These are phyloP conservation scores for Diaporthe capsici DNA, from an alignment of 2,329 filamentous ascomycete species.

Conservation along the genomic window DNA sequence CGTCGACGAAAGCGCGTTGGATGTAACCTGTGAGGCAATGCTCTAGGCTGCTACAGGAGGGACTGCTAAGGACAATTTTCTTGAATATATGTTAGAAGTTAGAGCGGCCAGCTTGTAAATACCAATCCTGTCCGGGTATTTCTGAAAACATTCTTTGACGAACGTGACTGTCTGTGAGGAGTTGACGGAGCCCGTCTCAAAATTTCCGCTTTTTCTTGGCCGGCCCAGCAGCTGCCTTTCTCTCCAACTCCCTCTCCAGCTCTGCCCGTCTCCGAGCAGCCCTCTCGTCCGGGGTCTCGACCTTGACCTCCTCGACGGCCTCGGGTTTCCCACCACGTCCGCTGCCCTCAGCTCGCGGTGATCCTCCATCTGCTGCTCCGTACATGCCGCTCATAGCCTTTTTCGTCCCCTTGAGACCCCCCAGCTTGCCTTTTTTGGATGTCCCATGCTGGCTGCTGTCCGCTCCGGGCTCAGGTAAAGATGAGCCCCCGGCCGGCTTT, in stretches of 20 bases:
- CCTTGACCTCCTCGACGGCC: conserved; percentile 50
- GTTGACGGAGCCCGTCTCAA: conserved; percentile 46
- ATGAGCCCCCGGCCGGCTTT: neutral
- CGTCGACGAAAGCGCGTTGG: conserved; percentile 44
- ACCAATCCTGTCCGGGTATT: neutral
- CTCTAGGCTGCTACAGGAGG: conserved; percentile 24
- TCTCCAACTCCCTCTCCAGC: conserved; percentile 64
- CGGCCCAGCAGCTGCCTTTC: conserved; percentile 63
- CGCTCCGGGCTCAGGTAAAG: conserved; percentile 13
- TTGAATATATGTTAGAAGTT: conserved; percentile 25
- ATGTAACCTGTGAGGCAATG: conserved; percentile 44
- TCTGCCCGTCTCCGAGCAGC: conserved; percentile 67
- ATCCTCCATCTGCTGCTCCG: neutral
- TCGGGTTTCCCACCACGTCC: conserved; percentile 45
- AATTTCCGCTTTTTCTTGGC: conserved; percentile 71
- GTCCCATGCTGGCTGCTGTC: neutral
- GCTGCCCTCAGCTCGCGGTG: neutral
- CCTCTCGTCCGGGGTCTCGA: conserved; percentile 61
- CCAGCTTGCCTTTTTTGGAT: conserved; percentile 50
- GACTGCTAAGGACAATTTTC: conserved; percentile 1
- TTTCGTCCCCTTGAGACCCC: conserved; percentile 29
- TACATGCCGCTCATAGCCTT: neutral
- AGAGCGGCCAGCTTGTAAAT: conserved; percentile 1
- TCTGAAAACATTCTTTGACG: neutral
- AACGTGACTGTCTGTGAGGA: neutral